Conservation (phyloP, 164 flowering plant species). For the Macadamia integrifolia region DNA sequence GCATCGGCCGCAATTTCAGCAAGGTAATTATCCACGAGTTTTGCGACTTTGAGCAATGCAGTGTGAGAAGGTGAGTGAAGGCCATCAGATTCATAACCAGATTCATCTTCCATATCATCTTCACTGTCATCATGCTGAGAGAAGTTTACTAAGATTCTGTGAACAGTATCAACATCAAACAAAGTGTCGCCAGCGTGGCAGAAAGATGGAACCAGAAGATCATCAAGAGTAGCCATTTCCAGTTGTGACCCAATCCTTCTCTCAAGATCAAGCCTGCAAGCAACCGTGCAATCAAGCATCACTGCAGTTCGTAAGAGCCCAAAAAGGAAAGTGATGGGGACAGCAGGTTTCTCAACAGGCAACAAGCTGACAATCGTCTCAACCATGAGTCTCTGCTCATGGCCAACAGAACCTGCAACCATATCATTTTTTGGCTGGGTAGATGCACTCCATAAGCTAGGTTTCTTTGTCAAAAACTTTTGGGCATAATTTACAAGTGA, state of each 20-base stretch:
- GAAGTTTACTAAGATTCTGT: slow-evolving; percentile 71
- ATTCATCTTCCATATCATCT: slow-evolving; percentile 54
- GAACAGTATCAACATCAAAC: slow-evolving; percentile 81
- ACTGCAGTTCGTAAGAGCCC: slow-evolving; percentile 70
- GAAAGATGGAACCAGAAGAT: slow-evolving; percentile 74
- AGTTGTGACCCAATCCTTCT: slow-evolving; percentile 78
- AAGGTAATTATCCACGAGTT: slow-evolving; percentile 73
- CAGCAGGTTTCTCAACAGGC: slow-evolving; percentile 61
- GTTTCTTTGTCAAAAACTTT: slow-evolving; percentile 56
- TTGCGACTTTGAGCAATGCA: slow-evolving; percentile 62
- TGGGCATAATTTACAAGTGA: slow-evolving; percentile 80
- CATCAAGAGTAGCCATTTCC: slow-evolving; percentile 74
- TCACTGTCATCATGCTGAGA: slow-evolving; percentile 78
- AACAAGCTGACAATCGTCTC: slow-evolving; percentile 72
- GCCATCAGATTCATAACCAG: slow-evolving; percentile 61
- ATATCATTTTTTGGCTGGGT: slow-evolving; percentile 43
- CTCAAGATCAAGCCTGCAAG: slow-evolving; percentile 73
- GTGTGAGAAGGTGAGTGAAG: slow-evolving; percentile 64
- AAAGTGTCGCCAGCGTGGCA: slow-evolving; percentile 60
- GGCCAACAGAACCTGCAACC: slow-evolving; percentile 25
- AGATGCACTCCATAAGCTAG: slow-evolving; percentile 49
- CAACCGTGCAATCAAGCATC: slow-evolving; percentile 50
- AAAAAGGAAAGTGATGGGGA: slow-evolving; percentile 70
- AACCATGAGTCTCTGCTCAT: slow-evolving; percentile 52
- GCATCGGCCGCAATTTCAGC: slow-evolving; percentile 94